phyloP scores from a whole-genome alignment of 139 green algal genomes.

The Picochlorum sp. region DNA sequence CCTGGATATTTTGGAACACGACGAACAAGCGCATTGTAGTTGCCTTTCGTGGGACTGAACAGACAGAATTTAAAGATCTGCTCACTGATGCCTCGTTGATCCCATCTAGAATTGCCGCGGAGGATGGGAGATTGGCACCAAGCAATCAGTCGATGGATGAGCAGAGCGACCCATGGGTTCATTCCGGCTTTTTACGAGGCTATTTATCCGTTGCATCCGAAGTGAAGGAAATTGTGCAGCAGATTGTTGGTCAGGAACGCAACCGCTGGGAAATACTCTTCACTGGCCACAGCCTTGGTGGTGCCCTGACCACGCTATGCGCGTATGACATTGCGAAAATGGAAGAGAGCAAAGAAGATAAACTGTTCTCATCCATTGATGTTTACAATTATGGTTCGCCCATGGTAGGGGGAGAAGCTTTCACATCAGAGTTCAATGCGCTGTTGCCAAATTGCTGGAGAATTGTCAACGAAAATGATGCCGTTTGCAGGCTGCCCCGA shows the following conservation, averaged over 20 bases:
- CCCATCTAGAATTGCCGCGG: conserved; percentile 42
- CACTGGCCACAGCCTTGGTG: conserved; percentile 76
- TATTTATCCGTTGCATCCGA: conserved; percentile 25
- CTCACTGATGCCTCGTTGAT: conserved; percentile 62
- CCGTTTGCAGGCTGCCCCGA: conserved; percentile 53
- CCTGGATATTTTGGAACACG: conserved; percentile 52
- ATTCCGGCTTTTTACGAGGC: conserved; percentile 29
- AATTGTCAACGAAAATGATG: conserved; percentile 59
- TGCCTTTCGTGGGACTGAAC: conserved; percentile 75
- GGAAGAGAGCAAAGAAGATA: conserved; percentile 7
- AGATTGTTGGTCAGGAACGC: conserved; percentile 22
- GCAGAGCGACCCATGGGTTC: conserved; percentile 12
- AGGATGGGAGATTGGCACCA: conserved; percentile 13
- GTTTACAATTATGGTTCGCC: conserved; percentile 77
- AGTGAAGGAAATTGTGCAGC: conserved; percentile 42
- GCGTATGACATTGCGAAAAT: conserved; percentile 59
- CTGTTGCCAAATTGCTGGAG: conserved; percentile 53
- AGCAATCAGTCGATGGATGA: not conserved
- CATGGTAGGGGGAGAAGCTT: conserved; percentile 62
- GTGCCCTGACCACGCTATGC: conserved; percentile 71
- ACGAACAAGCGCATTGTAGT: conserved; percentile 37
- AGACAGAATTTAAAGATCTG: conserved; percentile 70
- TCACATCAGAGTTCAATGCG: conserved; percentile 50
- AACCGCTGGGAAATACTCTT: conserved; percentile 17
- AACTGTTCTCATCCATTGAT: conserved; percentile 17